These are phyloP conservation scores for Cubamyces sp. DNA, from an alignment of 768 basidiomycete species.

Conservation along the genomic window DNA sequence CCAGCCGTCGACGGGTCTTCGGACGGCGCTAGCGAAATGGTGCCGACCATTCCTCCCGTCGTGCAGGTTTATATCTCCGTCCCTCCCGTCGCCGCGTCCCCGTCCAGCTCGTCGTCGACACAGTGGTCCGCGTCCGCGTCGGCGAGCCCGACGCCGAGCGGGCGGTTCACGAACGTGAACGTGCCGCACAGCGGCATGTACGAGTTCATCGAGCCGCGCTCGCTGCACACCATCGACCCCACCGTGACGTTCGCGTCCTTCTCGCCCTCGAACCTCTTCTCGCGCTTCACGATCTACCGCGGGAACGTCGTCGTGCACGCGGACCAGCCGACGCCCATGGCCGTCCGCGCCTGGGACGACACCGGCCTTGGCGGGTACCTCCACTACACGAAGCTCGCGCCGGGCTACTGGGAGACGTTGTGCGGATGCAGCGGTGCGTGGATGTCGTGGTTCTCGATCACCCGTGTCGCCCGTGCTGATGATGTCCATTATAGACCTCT, in stretches of 20 bases:
- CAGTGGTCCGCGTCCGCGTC: slow-evolving; percentile 16
- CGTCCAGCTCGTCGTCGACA: slow-evolving; percentile 1
- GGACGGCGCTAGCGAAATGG: slow-evolving; percentile 1
- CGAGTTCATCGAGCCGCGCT: slow-evolving; percentile 46
- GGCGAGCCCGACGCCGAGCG: slow-evolving; percentile 8
- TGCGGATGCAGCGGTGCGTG: slow-evolving; percentile 56
- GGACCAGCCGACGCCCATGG: slow-evolving; percentile 43
- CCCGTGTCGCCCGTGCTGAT: slow-evolving; percentile 16
- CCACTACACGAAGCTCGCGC: slow-evolving; percentile 65
- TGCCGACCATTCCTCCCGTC: slow-evolving; percentile 16
- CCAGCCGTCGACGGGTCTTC: slow-evolving; percentile 6
- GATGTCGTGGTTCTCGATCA: background rate
- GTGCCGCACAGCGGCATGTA: slow-evolving; percentile 25
- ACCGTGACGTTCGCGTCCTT: slow-evolving; percentile 65
- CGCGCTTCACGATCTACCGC: slow-evolving; percentile 57
- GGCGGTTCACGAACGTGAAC: slow-evolving; percentile 18
- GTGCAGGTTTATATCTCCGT: slow-evolving; percentile 24
- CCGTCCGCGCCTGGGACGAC: slow-evolving; percentile 22
- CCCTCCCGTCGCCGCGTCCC: slow-evolving; percentile 19
- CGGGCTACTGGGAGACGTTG: slow-evolving; percentile 66
- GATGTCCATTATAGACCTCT: slow-evolving; percentile 60
- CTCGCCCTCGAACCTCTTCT: slow-evolving; percentile 51
- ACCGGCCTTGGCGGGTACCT: slow-evolving; percentile 37
- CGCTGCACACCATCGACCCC: slow-evolving; percentile 63
- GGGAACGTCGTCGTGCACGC: slow-evolving; percentile 54